Percentiles rank a stretch among this genome's conserved stretches.
Conservation (phyloP, 441 rosid genomes). For the Arabidopsis hybrid region DNA sequence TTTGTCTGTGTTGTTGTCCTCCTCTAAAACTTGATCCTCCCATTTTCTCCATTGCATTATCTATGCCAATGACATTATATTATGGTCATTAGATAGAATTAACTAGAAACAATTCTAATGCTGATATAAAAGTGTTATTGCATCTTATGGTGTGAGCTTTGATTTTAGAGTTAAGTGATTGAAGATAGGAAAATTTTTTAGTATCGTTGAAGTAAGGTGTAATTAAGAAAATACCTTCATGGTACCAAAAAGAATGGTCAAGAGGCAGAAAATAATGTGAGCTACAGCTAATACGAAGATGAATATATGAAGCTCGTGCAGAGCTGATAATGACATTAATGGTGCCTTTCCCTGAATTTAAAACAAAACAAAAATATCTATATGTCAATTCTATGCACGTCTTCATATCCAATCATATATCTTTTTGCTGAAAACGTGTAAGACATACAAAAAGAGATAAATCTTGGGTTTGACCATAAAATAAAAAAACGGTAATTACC, state of each 20-base stretch:
- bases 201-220: background rate
- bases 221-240: slow-evolving; percentile 54
- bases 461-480: slow-evolving; percentile 6
- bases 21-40: slow-evolving; percentile 60
- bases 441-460: background rate
- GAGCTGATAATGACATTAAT: slow-evolving; percentile 68
- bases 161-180: slow-evolving; percentile 8
- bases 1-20: slow-evolving; percentile 46
- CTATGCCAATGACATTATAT: slow-evolving; percentile 42
- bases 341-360: slow-evolving; percentile 72
- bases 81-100: background rate
- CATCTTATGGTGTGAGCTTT: background rate
- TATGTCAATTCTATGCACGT: slow-evolving; percentile 18
- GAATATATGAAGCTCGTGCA: slow-evolving; percentile 88
- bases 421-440: slow-evolving; percentile 15
- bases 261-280: slow-evolving; percentile 75
- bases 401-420: slow-evolving; percentile 6
- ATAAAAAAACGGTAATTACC: slow-evolving; percentile 41
- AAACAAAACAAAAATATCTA: background rate
- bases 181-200: background rate
- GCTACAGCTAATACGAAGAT: slow-evolving; percentile 83
- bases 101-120: background rate
- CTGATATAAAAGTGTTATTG: background rate
- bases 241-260: slow-evolving; percentile 81
- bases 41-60: slow-evolving; percentile 78